Evolutionary conservation across 768 basidiomycete genomes (phyloP).

Genomic region (Hypholoma fasciculare): DNA sequence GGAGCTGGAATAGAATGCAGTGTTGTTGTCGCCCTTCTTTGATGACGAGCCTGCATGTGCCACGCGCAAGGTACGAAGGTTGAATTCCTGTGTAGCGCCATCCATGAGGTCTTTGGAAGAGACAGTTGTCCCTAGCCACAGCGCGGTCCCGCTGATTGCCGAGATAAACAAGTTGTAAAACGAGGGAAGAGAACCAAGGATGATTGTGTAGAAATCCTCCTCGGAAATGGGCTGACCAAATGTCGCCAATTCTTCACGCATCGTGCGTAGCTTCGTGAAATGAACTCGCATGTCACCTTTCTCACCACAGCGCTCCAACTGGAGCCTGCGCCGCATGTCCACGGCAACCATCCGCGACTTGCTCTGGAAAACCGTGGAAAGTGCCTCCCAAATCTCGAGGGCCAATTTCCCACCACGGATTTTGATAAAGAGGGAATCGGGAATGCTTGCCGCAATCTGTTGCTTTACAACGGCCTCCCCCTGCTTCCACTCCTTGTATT

Average conservation of each 20-base stretch:
- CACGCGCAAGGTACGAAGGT: conserved; percentile 15
- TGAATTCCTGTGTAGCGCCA: conserved; percentile 26
- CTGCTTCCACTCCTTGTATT: conserved; percentile 17
- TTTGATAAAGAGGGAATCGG: conserved; percentile 29
- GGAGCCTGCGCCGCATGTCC: conserved; percentile 25
- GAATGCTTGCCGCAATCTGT: conserved; percentile 30
- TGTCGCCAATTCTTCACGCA: conserved; percentile 31
- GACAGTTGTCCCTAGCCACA: conserved; percentile 18
- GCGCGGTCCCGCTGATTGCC: conserved; percentile 23
- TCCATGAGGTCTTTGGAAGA: conserved; percentile 22
- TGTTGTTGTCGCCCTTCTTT: conserved; percentile 22
- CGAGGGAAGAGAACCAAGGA: conserved; percentile 33
- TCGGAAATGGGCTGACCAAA: conserved; percentile 29
- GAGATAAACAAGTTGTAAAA: conserved; percentile 32
- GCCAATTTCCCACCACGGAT: conserved; percentile 15
- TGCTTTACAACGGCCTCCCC: conserved; percentile 28
- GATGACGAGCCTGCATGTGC: conserved; percentile 8
- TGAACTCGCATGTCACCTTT: conserved; percentile 30
- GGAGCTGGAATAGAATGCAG: conserved; percentile 16
- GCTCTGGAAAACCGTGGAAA: conserved; percentile 25
- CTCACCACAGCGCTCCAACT: conserved; percentile 26
- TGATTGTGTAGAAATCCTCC: conserved; percentile 30
- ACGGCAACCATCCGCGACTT: conserved; percentile 27
- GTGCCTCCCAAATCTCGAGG: conserved; percentile 25
- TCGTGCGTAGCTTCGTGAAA: conserved; percentile 25